These are phyloP conservation scores for Fusarium austroafricanum DNA, from an alignment of 2,329 filamentous ascomycete genomes.

Conservation along the genomic window DNA sequence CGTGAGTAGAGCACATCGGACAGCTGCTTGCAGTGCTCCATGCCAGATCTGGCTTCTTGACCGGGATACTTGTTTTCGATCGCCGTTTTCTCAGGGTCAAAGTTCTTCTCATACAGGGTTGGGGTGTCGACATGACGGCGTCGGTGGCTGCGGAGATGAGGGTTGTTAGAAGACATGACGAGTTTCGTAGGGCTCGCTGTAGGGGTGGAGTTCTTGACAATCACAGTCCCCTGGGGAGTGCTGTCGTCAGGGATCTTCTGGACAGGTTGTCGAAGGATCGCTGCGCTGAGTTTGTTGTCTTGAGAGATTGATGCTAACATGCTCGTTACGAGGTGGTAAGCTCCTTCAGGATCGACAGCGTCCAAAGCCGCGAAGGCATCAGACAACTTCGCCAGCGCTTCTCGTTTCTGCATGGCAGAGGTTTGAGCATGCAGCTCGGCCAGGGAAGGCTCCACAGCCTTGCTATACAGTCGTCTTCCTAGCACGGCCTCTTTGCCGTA, in stretches of 20 bases:
- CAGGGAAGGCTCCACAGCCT: conserved; percentile 83
- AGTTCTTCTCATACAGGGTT: conserved; percentile 57
- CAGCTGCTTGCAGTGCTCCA: conserved; percentile 92
- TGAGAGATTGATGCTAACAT: conserved; percentile 79
- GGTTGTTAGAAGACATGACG: conserved; percentile 83
- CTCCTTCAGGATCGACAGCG: conserved; percentile 88
- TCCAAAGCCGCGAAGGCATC: conserved; percentile 89
- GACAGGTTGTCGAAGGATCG: conserved; percentile 57
- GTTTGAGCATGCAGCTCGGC: conserved; percentile 89
- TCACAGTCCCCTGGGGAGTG: conserved; percentile 66
- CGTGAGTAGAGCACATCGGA: conserved; percentile 90
- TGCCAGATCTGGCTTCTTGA: conserved; percentile 70
- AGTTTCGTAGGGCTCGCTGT: conserved; percentile 71
- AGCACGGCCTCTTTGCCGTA: conserved; percentile 84
- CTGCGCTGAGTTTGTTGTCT: conserved; percentile 72
- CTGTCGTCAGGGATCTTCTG: conserved; percentile 57
- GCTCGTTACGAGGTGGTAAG: conserved; percentile 84
- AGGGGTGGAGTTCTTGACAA: conserved; percentile 65
- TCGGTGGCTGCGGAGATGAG: conserved; percentile 83
- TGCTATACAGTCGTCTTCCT: conserved; percentile 83
- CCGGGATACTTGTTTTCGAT: conserved; percentile 67
- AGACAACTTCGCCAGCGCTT: conserved; percentile 83
- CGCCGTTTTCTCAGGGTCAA: conserved; percentile 60
- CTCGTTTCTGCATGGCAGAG: conserved; percentile 73
- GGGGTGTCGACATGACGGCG: conserved; percentile 67